Conservation (phyloP, 441 rosid genomes). For the California macrophylla region DNA sequence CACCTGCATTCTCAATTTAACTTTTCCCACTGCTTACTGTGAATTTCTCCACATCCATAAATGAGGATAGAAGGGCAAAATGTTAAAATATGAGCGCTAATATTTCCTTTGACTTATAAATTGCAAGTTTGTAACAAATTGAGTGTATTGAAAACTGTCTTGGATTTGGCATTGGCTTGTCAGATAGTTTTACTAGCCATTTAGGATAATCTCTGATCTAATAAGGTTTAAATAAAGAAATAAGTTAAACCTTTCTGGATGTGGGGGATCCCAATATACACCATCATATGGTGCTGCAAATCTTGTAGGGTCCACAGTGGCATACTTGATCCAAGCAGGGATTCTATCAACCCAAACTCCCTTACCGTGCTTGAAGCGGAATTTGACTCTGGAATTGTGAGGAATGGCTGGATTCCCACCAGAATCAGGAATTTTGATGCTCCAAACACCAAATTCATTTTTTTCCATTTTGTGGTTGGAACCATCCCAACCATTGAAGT, state of each 20-base stretch:
- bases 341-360: slow-evolving; percentile 65
- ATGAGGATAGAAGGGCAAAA: background rate
- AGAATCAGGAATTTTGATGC: slow-evolving; percentile 48
- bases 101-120: background rate
- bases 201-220: slow-evolving; percentile 7
- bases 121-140: background rate
- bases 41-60: background rate
- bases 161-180: background rate
- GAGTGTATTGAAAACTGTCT: background rate
- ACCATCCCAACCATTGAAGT: slow-evolving; percentile 80
- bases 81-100: background rate
- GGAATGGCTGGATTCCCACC: slow-evolving; percentile 51
- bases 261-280: slow-evolving; percentile 68
- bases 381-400: slow-evolving; percentile 71
- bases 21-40: background rate
- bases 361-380: slow-evolving; percentile 52
- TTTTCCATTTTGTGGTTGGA: slow-evolving; percentile 64
- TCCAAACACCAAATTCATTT: slow-evolving; percentile 76
- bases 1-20: slow-evolving; percentile 2
- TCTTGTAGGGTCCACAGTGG: slow-evolving; percentile 45
- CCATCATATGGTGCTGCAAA: slow-evolving; percentile 85
- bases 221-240: background rate
- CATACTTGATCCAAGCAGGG: slow-evolving; percentile 76
- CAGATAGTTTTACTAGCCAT: background rate
- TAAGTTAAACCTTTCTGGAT: slow-evolving; percentile 46